Evolutionary conservation across 75 land plant genomes (phyloP).

Genomic region (Azolla pinnata): DNA sequence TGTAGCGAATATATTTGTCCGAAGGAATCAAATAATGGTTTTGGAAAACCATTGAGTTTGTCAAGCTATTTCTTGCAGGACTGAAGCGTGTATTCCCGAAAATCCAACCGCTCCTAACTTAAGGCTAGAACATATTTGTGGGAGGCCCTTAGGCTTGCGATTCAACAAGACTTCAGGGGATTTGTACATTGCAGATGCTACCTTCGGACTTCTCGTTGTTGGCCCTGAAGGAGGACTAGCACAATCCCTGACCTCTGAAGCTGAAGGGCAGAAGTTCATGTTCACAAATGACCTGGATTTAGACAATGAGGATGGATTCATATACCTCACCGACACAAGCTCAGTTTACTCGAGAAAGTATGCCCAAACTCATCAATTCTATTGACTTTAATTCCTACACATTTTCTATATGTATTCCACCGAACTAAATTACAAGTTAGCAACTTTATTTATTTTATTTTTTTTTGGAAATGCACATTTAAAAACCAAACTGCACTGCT

Average conservation of each 20-base stretch:
- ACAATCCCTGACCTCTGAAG: slow-evolving; percentile 17
- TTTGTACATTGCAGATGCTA: slow-evolving; percentile 68
- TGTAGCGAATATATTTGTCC: no score
- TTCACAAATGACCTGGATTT: slow-evolving; percentile 17
- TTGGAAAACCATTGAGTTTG: not conserved
- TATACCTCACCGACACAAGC: slow-evolving; percentile 86
- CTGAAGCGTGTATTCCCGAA: not conserved
- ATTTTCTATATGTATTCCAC: not conserved
- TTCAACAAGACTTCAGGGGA: slow-evolving; percentile 39
- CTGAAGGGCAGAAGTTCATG: slow-evolving; percentile 5
- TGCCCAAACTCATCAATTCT: not conserved
- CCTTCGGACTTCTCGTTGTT: slow-evolving; percentile 48
- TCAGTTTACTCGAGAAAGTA: slow-evolving; percentile 60
- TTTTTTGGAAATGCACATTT: not conserved
- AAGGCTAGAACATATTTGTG: slow-evolving; percentile 41
- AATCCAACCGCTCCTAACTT: not conserved
- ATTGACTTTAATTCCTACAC: not conserved
- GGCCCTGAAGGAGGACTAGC: slow-evolving; percentile 50
- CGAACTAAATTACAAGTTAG: not conserved
- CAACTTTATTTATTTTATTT: not conserved
- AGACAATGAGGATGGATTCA: slow-evolving; percentile 66
- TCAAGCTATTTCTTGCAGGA: not conserved
- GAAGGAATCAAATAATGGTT: not conserved
- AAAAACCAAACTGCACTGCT: not conserved
- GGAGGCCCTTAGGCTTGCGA: slow-evolving; percentile 54